Base-by-base conservation (phyloP, 305 asterid species). In the Fraxinus xanthoxyloides region DNA sequence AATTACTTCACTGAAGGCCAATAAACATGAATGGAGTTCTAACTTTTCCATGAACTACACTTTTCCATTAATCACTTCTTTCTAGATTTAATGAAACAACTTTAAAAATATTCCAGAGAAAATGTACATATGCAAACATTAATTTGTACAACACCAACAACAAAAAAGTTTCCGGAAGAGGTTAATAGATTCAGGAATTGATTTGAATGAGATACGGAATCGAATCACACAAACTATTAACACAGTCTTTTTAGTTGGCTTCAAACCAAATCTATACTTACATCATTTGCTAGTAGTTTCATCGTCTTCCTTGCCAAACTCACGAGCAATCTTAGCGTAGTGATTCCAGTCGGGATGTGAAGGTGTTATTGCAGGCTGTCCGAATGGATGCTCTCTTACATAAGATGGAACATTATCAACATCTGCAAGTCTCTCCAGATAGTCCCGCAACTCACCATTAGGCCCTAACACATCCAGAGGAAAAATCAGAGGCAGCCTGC, bases 361-460 rank as follows among this genome's bases (percentile, higher is more conserved):
- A 2, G 87, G 19, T 0, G 93, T 82, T 24, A 90, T 91, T 3
- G 89, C 87, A 7, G 90, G 87, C 82, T 89, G 91, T 26, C 94
- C 97, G 0, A 89, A 17, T 0, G 84, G 76, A 80, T 88, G 90
- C 23, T 85, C 89, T 36, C 92, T 84, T 74, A 93, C 92, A 17
- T 90, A 92, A 1, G 89, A 54, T 1, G 90, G 92, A 36, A 93
- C 95, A 35, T 91, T 91, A 1, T 80, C 76, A 0, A 90, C 91
- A 61, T 89, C 91, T 0, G 77, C 89, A 0, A 91, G 63, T 0
- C 89, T 92, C 0, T 86, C 85, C 61, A 93, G 88, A 84, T 78
- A 92, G 21, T 79, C 85, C 0, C 84, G 84, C 23, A 92, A 5
- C 35, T 87, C 89, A 0, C 97, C 92, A 23, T 63, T 43, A 0